Evolutionary conservation across 2,329 filamentous ascomycete genomes (phyloP).

Genomic region (Exutisphaerella laricina): DNA sequence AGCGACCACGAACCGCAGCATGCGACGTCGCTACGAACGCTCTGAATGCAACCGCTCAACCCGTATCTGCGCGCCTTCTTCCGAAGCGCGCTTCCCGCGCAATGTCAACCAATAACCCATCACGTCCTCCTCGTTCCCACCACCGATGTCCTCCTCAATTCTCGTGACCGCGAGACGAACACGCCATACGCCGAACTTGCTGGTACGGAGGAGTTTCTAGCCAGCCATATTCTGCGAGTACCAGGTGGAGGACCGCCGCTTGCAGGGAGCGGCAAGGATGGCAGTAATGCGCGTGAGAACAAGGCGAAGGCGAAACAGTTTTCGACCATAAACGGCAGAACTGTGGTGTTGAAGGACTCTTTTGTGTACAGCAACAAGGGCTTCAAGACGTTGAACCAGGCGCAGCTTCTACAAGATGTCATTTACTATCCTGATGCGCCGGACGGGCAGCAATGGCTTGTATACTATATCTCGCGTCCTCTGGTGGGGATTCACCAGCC

Average conservation of each 20-base stretch:
- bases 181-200: slow-evolving; percentile 72
- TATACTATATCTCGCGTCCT: slow-evolving; percentile 92
- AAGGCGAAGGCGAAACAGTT: slow-evolving; percentile 93
- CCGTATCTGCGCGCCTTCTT: slow-evolving; percentile 98
- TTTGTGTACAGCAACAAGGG: slow-evolving; percentile 96
- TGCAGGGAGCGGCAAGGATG: slow-evolving; percentile 46
- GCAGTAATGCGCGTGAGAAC: slow-evolving; percentile 62
- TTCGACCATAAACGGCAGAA: slow-evolving; percentile 84
- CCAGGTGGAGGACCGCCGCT: slow-evolving; percentile 49
- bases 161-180: slow-evolving; percentile 80
- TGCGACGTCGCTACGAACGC: slow-evolving; percentile 4
- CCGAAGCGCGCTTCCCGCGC: slow-evolving; percentile 83
- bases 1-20: not conserved
- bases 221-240: slow-evolving; percentile 91
- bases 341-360: slow-evolving; percentile 88
- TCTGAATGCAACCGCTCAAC: slow-evolving; percentile 65
- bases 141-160: slow-evolving; percentile 83
- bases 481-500: slow-evolving; percentile 79
- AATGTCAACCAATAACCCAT: slow-evolving; percentile 87
- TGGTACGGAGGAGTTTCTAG: slow-evolving; percentile 87
- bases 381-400: slow-evolving; percentile 90
- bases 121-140: slow-evolving; percentile 91
- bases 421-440: slow-evolving; percentile 86
- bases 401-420: slow-evolving; percentile 74
- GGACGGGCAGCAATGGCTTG: slow-evolving; percentile 87